These are phyloP conservation scores for Lycium ferocissimum DNA, from an alignment of 257 asterid genomes.

Conservation along the genomic window DNA sequence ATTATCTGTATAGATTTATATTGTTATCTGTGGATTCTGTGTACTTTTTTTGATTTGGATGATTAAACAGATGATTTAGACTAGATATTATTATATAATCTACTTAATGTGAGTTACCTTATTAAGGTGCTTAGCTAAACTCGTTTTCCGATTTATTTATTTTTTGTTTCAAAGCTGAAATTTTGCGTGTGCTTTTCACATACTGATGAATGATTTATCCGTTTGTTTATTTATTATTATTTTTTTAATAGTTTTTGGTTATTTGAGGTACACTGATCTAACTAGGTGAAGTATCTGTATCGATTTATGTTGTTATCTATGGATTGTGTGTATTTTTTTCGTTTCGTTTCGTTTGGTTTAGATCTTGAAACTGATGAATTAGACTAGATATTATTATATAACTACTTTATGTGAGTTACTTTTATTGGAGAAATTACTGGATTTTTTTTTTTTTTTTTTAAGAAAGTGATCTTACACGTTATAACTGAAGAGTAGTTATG, in stretches of 20 bases:
- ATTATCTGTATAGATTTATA: no score
- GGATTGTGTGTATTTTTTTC: not conserved
- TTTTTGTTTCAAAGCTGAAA: not conserved
- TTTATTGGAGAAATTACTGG: not conserved
- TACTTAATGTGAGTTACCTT: not conserved
- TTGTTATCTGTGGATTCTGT: no score
- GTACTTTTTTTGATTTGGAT: not conserved
- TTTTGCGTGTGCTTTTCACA: not conserved
- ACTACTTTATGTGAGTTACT: not conserved
- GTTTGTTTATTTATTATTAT: not conserved
- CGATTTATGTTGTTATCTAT: not conserved
- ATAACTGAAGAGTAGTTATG: not conserved
- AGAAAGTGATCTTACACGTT: not conserved
- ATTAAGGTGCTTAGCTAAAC: not conserved
- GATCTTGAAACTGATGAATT: not conserved
- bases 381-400: not conserved
- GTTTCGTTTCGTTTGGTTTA: not conserved
- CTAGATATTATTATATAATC: not conserved
- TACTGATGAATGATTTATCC: not conserved
- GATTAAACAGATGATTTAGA: no score
- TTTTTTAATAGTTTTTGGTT: not conserved
- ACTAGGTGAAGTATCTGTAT: not conserved
- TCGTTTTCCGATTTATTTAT: not conserved
- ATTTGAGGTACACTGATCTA: not conserved
- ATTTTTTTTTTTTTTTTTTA: not conserved